Base-by-base conservation (phyloP, 148 eudicot genomes). In the Amaranthus hypochondriacus region DNA sequence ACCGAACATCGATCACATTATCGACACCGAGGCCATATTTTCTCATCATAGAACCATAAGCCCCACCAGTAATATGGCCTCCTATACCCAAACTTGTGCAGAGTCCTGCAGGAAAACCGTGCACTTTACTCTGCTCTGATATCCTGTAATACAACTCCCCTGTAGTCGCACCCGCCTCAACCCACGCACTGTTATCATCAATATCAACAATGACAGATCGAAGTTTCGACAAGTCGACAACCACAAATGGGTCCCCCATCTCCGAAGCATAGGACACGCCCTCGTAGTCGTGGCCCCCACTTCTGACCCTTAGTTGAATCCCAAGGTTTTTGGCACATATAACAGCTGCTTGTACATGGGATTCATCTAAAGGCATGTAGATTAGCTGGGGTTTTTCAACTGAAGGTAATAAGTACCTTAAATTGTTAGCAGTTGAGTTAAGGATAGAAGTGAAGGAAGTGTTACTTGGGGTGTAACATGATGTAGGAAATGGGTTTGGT, bases 211-310 rank as follows among this genome's bases (percentile, higher is more conserved):
- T 75, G 42, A 80, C 78, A 7, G 78, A 61, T 10, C 78, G 77
- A 7, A 86, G 70, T 12, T 77, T 82, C 13, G 63, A 58, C 48
- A 86, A 13, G 77, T 83, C 89, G 0, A 86, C 3, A 58, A 84
- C 81, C 46, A 86, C 74, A 28, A 86, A 86, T 0, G 87, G 89
- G 66, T 63, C 77, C 51, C 77, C 76, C 68, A 62, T 57, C n/a
- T 78, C 53, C 0, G 85, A 77, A 1, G 78, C 48, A 51, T 74
- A 84, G 4, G 89, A 86, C 5, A 79, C 56, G 9, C 89, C 89
- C 57, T 79, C 89, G 46, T 81, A 86, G 62, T 86, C 88, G 11
- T 86, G 88, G 5, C 89, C 89, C 1, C 86, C 89, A 48, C 89
- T 83, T 48, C 83, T 70, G 1, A 82, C 75, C 56, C 88, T 63